Percentiles rank a stretch among this genome's conserved stretches.
phyloP scores from a whole-genome alignment of 2,329 filamentous ascomycete genomes.

The Epichloe scottii region DNA sequence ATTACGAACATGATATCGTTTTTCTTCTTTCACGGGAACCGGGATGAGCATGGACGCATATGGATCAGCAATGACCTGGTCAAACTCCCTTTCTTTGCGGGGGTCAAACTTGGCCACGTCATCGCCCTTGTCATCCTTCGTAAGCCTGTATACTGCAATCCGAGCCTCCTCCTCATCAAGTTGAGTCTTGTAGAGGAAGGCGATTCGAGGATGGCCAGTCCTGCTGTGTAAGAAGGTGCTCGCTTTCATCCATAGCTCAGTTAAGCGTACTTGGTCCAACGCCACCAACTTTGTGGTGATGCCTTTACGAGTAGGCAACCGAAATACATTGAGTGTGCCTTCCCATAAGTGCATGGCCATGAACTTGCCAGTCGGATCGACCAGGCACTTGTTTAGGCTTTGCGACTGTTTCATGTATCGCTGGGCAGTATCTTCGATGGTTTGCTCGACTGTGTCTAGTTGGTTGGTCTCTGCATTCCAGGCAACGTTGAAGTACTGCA shows the following conservation, averaged over 20 bases:
- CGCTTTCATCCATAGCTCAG: constrained; percentile 47
- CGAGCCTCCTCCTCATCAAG: constrained; percentile 39
- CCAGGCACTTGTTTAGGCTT: constrained; percentile 68
- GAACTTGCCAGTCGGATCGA: constrained; percentile 63
- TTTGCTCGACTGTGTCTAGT: constrained; percentile 38
- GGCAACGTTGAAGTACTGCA: constrained; percentile 78
- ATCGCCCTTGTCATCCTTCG: constrained; percentile 43
- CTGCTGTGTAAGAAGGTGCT: constrained; percentile 45
- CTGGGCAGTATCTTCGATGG: constrained; percentile 41
- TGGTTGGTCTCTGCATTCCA: constrained; percentile 54
- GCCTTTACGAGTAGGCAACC: constrained; percentile 34
- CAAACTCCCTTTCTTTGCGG: constrained; percentile 40
- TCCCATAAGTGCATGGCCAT: constrained; percentile 49
- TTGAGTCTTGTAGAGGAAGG: constrained; percentile 44
- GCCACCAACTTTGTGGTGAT: constrained; percentile 30
- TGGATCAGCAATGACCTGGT: constrained; percentile 39
- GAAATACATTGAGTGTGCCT: constrained; percentile 43
- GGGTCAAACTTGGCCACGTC: constrained; percentile 43
- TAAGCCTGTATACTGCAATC: constrained; percentile 46
- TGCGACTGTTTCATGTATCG: constrained; percentile 62
- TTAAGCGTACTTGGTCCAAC: constrained; percentile 43
- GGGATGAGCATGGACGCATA: constrained; percentile 51
- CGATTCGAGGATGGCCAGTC: constrained; percentile 44
- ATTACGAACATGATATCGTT: constrained; percentile 48
- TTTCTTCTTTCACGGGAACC: constrained; percentile 43